Evolutionary conservation across 2,329 filamentous ascomycete species (phyloP), one percentile per base, ranked within the genome.

Genomic region (Colletotrichum trifolii): DNA sequence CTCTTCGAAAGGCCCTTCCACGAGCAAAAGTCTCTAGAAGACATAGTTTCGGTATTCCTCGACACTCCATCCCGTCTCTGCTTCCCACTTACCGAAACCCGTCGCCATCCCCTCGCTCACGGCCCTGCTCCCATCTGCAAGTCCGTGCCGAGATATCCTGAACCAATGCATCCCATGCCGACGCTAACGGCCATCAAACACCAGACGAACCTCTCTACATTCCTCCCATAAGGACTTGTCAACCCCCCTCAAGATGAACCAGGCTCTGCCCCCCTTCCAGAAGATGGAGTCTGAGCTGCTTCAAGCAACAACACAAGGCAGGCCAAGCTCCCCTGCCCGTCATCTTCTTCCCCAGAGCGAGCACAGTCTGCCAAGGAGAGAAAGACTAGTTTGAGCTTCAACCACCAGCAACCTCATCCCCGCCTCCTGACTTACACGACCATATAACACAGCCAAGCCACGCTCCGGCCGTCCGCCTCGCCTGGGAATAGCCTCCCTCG

Each of bases 131-230:
- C 39, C 33, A 15, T 43, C 39, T 13, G 15, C 17, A 34, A 55
- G 63, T 47, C 59, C 58, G 58, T 63, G 63, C 63, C 63, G 63
- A 15, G 11, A 47, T 38, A 56, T 10, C 58, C 63, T 57, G 36
- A 57, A 53, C 59, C 63, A 66, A 62, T 59, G 53, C 59, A 66
- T 54, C 47, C 53, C 53, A 47, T 52, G 52, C 63, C 63, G 63
- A 55, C 63, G 58, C 63, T 66, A 66, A 36, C 15, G 15, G 56
- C 34, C 63, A 66, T 52, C 52, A 56, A 53, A 57, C 52, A 45
- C 53, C 47, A 57, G 63, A 66, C 59, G 59, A 66, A 63, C 40
- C 38, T 56, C 46, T 47, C 50, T 38, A 35, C 42, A 50, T 17
- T 35, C 55, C 25, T 36, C 39, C 54, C n/a, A 63, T 66, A 66